Percentiles rank a stretch among this genome's conserved stretches.
These are phyloP conservation scores for Hirsutella rhossiliensis DNA, from an alignment of 2,329 filamentous ascomycete genomes.

Conservation along the genomic window DNA sequence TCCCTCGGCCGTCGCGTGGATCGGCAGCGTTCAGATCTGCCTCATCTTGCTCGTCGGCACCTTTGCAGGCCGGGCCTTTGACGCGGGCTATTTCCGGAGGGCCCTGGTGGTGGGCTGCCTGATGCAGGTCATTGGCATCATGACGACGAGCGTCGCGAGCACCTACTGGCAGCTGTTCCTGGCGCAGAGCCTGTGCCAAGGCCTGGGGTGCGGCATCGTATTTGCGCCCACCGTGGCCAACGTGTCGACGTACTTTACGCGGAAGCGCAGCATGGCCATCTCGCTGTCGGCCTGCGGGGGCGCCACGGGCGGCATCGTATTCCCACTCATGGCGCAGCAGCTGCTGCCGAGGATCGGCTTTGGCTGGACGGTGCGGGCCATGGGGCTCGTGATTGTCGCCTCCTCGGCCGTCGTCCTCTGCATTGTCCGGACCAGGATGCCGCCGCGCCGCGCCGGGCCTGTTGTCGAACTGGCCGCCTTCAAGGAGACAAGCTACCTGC, in stretches of 20 bases:
- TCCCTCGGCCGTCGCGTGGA: slow-evolving; percentile 31
- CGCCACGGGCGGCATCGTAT: slow-evolving; percentile 50
- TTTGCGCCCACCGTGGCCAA: slow-evolving; percentile 42
- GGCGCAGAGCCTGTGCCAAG: slow-evolving; percentile 43
- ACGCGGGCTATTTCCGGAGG: slow-evolving; percentile 26
- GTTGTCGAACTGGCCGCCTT: slow-evolving; percentile 39
- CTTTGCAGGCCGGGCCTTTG: slow-evolving; percentile 27
- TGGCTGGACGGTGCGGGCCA: slow-evolving; percentile 49
- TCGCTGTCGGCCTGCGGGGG: slow-evolving; percentile 48
- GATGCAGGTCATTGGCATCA: slow-evolving; percentile 32
- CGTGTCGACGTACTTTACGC: slow-evolving; percentile 47
- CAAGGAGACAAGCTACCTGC: slow-evolving; percentile 30
- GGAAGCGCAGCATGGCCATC: slow-evolving; percentile 46
- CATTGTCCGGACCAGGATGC: slow-evolving; percentile 35
- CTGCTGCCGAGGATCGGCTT: slow-evolving; percentile 50
- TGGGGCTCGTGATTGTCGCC: slow-evolving; percentile 47
- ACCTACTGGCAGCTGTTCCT: slow-evolving; percentile 36
- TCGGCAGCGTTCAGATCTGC: slow-evolving; percentile 34
- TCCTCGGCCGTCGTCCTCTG: slow-evolving; percentile 23
- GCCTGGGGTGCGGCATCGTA: slow-evolving; percentile 41
- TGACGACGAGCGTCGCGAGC: slow-evolving; percentile 29
- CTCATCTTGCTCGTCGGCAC: slow-evolving; percentile 27
- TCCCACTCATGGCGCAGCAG: slow-evolving; percentile 43
- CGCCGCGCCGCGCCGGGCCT: slow-evolving; percentile 34
- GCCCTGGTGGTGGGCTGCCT: slow-evolving; percentile 21